Conservation (phyloP, 2,329 filamentous ascomycete species). For the Aspergillus sergii region DNA sequence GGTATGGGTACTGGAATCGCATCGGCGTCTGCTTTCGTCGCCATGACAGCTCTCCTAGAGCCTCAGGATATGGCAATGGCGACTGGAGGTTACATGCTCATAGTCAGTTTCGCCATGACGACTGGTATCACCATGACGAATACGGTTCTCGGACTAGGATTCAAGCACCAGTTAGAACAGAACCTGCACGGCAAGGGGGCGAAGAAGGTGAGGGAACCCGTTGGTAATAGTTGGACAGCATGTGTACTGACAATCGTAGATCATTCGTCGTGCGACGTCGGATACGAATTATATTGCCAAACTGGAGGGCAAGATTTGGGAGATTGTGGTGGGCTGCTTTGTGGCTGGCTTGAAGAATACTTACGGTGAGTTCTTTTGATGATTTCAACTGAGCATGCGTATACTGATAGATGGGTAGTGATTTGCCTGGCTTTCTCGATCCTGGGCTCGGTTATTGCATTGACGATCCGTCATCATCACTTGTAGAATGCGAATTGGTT, state of each 20-base stretch:
- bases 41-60: constrained; percentile 51
- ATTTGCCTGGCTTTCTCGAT: not conserved
- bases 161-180: constrained; percentile 34
- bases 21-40: constrained; percentile 52
- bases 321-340: constrained; percentile 33
- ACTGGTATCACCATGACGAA: constrained; percentile 43
- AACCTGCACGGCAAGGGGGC: constrained; percentile 33
- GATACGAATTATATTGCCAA: constrained; percentile 45
- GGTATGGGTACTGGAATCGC: constrained; percentile 56
- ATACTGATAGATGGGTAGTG: not conserved
- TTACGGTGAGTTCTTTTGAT: constrained; percentile 25
- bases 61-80: constrained; percentile 53
- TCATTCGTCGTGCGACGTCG: constrained; percentile 44
- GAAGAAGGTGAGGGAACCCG: constrained; percentile 20
- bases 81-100: constrained; percentile 51
- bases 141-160: constrained; percentile 39
- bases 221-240: too few species aligned
- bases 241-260: constrained; percentile 29
- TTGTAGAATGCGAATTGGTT: not conserved
- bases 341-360: constrained; percentile 30
- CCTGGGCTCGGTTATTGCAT: not conserved
- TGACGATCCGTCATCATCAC: not conserved
- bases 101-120: constrained; percentile 47
- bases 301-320: constrained; percentile 25
- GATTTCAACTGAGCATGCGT: fast-evolving